These are phyloP conservation scores for Candida orba DNA, from an alignment of 805 yeast species.

Conservation along the genomic window DNA sequence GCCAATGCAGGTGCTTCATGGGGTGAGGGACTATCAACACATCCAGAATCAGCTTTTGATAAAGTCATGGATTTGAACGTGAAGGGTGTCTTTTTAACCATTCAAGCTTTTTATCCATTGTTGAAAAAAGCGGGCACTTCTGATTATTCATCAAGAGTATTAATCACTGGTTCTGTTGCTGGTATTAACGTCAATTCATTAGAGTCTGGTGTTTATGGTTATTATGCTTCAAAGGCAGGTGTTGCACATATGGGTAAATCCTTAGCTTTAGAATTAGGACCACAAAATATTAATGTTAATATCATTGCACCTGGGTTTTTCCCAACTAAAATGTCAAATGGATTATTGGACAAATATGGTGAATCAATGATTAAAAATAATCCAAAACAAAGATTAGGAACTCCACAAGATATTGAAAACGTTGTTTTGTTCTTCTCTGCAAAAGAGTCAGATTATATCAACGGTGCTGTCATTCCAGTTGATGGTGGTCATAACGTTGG, in stretches of 20 bases:
- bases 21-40: slow-evolving; percentile 59
- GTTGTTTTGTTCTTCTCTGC: slow-evolving; percentile 50
- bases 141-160: slow-evolving; percentile 56
- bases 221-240: slow-evolving; percentile 69
- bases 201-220: slow-evolving; percentile 51
- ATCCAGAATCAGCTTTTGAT: slow-evolving; percentile 53
- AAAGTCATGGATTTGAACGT: slow-evolving; percentile 60
- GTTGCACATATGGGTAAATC: slow-evolving; percentile 59
- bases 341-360: slow-evolving; percentile 43
- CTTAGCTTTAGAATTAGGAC: slow-evolving; percentile 61
- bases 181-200: slow-evolving; percentile 33
- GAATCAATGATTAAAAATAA: slow-evolving; percentile 40
- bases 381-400: slow-evolving; percentile 61
- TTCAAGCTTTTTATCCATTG: slow-evolving; percentile 55
- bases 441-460: slow-evolving; percentile 51
- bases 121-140: slow-evolving; percentile 43
- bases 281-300: slow-evolving; percentile 60
- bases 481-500: slow-evolving; percentile 61
- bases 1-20: slow-evolving; percentile 80
- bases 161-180: slow-evolving; percentile 63
- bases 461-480: slow-evolving; percentile 60
- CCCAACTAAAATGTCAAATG: slow-evolving; percentile 69
- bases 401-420: slow-evolving; percentile 49
- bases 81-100: slow-evolving; percentile 58
- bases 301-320: slow-evolving; percentile 71